phyloP scores from a whole-genome alignment of 2,329 filamentous ascomycete species.

The Xylaria polymorpha region DNA sequence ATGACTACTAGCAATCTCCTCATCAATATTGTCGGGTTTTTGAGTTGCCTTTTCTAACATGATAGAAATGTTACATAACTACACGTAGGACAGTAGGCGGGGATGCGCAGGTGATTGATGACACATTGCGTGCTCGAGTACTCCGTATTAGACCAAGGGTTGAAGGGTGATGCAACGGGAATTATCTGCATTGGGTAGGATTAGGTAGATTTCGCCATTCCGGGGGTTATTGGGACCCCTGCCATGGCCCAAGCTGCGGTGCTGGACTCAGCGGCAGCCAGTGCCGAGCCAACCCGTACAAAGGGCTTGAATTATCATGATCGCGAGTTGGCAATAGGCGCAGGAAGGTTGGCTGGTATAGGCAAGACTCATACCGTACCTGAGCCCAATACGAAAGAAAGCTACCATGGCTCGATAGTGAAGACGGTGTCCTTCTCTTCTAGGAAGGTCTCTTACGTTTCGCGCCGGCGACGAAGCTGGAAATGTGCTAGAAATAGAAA shows the following conservation, averaged over 20 bases:
- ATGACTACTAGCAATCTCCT: conserved; percentile 18
- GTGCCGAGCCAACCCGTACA: conserved; percentile 1
- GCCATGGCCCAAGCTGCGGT: conserved; percentile 2
- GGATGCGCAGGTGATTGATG: conserved; percentile 22
- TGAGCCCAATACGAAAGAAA: conserved; percentile 34
- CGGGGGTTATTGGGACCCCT: conserved; percentile 7
- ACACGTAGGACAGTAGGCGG: conserved; percentile 8
- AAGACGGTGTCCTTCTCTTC: conserved; percentile 44
- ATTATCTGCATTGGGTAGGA: conserved; percentile 21
- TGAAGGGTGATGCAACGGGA: conserved; percentile 15
- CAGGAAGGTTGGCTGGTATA: not conserved
- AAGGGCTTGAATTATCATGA: conserved; percentile 8
- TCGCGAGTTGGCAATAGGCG: not conserved
- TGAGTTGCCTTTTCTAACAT: conserved; percentile 32
- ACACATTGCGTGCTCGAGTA: conserved; percentile 27
- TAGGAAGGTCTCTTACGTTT: conserved; percentile 45
- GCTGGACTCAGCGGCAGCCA: conserved; percentile 8
- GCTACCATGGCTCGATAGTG: conserved; percentile 24
- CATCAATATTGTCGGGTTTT: not conserved
- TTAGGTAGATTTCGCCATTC: conserved; percentile 26
- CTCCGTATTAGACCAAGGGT: conserved; percentile 15
- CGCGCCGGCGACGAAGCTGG: conserved; percentile 29
- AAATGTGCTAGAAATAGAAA: conserved; percentile 29
- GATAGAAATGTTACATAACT: conserved; percentile 8
- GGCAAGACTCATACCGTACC: conserved; percentile 3